Evolutionary conservation across 139 green algal genomes (phyloP).

Genomic region (Closterium sp.): DNA sequence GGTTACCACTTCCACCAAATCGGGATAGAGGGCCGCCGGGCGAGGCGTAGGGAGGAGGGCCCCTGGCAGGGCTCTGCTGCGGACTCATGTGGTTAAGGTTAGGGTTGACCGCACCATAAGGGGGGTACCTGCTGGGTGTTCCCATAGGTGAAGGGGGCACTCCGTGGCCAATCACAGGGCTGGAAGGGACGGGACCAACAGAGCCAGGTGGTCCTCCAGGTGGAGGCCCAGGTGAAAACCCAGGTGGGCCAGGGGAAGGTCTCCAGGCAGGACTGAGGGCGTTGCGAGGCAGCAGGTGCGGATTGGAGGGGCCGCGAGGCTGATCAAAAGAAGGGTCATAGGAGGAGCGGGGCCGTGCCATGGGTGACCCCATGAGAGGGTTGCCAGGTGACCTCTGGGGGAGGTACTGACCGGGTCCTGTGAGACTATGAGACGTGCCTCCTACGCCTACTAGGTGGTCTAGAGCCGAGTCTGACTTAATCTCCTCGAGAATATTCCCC

Average conservation of each 20-base stretch:
- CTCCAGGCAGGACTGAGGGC: background rate
- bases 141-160: background rate
- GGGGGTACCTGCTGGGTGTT: background rate
- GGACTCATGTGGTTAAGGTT: conserved; percentile 8
- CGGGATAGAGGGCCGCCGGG: background rate
- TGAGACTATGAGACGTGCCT: background rate
- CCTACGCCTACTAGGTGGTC: background rate
- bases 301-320: background rate
- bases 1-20: background rate
- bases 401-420: background rate
- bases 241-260: background rate
- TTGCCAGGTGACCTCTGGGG: background rate
- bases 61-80: conserved; percentile 16
- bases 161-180: background rate
- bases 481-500: background rate
- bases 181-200: background rate
- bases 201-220: background rate
- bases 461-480: background rate
- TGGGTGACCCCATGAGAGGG: background rate
- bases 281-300: background rate
- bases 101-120: background rate
- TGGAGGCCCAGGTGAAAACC: background rate
- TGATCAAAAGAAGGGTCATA: background rate
- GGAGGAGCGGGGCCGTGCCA: too few relatives aligned
- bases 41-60: background rate